Conservation (phyloP, 306 rosid species). For the Sicyos edulis region DNA sequence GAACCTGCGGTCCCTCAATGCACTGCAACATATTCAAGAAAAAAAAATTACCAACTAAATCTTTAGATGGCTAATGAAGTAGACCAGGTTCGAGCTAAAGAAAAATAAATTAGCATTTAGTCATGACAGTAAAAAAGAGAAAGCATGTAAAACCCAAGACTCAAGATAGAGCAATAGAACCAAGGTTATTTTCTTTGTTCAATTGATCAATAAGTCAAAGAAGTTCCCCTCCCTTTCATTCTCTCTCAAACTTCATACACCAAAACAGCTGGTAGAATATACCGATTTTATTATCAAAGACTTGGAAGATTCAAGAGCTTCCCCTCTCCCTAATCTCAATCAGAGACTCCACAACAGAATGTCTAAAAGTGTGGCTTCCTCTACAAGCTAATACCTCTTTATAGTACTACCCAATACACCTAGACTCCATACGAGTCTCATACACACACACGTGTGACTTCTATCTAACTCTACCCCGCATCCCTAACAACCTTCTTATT, state of each 20-base stretch:
- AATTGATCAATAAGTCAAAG: neutral
- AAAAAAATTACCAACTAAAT: slow-evolving; percentile 3
- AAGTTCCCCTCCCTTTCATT: neutral
- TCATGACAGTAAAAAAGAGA: slow-evolving; percentile 7
- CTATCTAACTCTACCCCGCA: no score
- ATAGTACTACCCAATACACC: no score
- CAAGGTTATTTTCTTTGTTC: neutral
- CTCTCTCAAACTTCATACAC: neutral
- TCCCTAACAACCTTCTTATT: no score
- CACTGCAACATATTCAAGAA: slow-evolving; percentile 46
- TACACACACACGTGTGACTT: no score
- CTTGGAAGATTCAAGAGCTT: no score
- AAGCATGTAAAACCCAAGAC: neutral
- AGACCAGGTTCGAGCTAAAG: neutral
- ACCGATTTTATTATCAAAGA: no score
- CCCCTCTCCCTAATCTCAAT: no score
- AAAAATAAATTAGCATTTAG: slow-evolving; percentile 3
- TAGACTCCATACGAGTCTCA: no score
- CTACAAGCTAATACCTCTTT: no score
- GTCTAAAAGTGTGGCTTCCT: no score
- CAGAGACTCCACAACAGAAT: no score
- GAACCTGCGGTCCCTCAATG: slow-evolving; percentile 88
- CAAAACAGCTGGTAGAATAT: no score
- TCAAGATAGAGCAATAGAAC: slow-evolving; percentile 14
- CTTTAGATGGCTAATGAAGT: neutral